These are phyloP conservation scores for Aspergillus piperis DNA, from an alignment of 2,329 filamentous ascomycete species.

Conservation along the genomic window DNA sequence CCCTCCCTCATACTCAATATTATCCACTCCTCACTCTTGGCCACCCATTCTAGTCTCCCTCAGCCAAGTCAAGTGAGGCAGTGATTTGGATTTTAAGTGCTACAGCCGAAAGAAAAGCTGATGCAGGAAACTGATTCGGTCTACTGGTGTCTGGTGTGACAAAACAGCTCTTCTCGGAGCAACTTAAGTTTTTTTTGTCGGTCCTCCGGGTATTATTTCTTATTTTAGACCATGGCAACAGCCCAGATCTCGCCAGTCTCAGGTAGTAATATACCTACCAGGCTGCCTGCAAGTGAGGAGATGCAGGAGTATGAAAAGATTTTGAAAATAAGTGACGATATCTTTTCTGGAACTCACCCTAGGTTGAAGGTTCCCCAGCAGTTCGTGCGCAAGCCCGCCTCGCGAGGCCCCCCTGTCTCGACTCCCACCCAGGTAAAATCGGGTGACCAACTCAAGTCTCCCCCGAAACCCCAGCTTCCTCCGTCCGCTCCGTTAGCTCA, in stretches of 20 bases:
- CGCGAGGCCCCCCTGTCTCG: slow-evolving; percentile 34
- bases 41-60: slow-evolving; percentile 4
- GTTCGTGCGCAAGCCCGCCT: slow-evolving; percentile 47
- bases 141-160: background rate
- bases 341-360: slow-evolving; percentile 71
- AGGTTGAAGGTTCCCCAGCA: slow-evolving; percentile 60
- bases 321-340: slow-evolving; percentile 74
- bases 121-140: slow-evolving; percentile 12
- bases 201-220: slow-evolving; percentile 5
- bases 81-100: slow-evolving; percentile 6
- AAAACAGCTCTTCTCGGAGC: background rate
- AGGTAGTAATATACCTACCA: slow-evolving; percentile 27
- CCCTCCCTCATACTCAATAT: slow-evolving; percentile 3
- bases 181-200: background rate
- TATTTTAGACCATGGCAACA: slow-evolving; percentile 33
- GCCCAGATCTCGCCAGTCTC: slow-evolving; percentile 33
- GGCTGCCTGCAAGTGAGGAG: slow-evolving; percentile 52
- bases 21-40: background rate
- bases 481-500: slow-evolving; percentile 21
- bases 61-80: slow-evolving; percentile 8
- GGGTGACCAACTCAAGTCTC: slow-evolving; percentile 20
- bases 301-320: slow-evolving; percentile 76
- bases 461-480: slow-evolving; percentile 19
- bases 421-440: slow-evolving; percentile 33
- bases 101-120: slow-evolving; percentile 7